Percentiles rank a stretch among this genome's conserved stretches.
Evolutionary conservation across 352 stramenopile genomes (phyloP).

Genomic region (Globisporangium camurandrum): DNA sequence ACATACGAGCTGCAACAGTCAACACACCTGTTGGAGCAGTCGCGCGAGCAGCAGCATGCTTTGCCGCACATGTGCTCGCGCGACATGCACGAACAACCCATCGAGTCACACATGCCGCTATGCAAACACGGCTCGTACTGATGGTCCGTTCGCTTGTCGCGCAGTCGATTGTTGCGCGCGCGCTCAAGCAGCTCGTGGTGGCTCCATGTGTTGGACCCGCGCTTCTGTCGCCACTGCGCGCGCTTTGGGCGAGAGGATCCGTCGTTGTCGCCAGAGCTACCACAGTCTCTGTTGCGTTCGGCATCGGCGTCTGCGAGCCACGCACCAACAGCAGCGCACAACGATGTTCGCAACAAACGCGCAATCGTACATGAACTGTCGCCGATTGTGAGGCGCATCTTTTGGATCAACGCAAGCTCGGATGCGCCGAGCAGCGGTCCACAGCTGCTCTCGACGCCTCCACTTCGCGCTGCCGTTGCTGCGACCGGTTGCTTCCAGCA

Average conservation of each 20-base stretch:
- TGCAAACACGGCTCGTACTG: slow-evolving; percentile 79
- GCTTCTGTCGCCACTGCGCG: neutral
- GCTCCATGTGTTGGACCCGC: neutral
- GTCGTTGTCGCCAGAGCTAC: slow-evolving; percentile 1
- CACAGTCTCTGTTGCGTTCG: neutral
- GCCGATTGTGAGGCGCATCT: slow-evolving; percentile 41
- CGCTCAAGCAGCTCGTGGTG: slow-evolving; percentile 15
- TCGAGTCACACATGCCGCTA: slow-evolving; percentile 45
- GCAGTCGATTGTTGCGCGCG: slow-evolving; percentile 51
- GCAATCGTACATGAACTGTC: slow-evolving; percentile 67
- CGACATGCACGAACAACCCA: slow-evolving; percentile 62
- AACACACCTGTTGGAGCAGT: slow-evolving; percentile 61
- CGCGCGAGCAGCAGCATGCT: slow-evolving; percentile 67
- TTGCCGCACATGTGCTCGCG: slow-evolving; percentile 78
- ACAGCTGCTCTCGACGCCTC: neutral
- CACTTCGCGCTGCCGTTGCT: neutral
- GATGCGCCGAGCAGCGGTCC: slow-evolving; percentile 16
- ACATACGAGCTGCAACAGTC: slow-evolving; percentile 4
- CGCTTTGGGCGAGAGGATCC: too few species aligned
- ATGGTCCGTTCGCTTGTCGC: slow-evolving; percentile 52
- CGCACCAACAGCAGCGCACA: slow-evolving; percentile 40
- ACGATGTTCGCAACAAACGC: slow-evolving; percentile 38
- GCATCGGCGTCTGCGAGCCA: slow-evolving; percentile 30
- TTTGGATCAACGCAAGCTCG: slow-evolving; percentile 49
- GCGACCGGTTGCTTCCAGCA: slow-evolving; percentile 30